These are phyloP conservation scores for Aspergillus diversus DNA, from an alignment of 495 filamentous ascomycete genomes.

Conservation along the genomic window DNA sequence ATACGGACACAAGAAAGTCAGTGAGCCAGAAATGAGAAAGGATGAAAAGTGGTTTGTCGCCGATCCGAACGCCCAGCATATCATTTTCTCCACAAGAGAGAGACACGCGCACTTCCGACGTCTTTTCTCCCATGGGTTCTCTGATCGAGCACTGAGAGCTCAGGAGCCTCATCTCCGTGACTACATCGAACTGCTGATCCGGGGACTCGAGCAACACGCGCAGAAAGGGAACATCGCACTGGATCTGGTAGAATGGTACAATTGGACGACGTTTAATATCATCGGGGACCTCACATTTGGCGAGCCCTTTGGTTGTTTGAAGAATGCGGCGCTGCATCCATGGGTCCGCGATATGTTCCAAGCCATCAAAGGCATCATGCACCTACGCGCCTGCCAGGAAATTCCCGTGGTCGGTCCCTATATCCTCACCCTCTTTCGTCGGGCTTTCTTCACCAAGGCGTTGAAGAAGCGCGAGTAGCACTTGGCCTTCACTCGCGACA, in stretches of 20 bases:
- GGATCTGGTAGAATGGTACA: background rate
- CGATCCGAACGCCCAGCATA: background rate
- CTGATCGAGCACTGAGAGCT: background rate
- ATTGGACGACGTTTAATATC: conserved; percentile 8
- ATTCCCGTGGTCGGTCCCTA: too few relatives aligned
- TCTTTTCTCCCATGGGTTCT: background rate
- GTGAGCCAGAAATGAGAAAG: background rate
- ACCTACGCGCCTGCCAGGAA: too few relatives aligned
- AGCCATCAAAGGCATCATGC: too few relatives aligned
- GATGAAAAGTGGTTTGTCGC: background rate
- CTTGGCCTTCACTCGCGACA: too few relatives aligned
- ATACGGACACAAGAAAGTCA: background rate
- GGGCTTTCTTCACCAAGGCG: too few relatives aligned
- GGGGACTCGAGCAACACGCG: background rate
- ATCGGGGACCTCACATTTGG: conserved; percentile 8
- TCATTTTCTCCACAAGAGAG: too few relatives aligned
- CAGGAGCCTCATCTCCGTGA: background rate
- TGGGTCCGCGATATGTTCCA: background rate
- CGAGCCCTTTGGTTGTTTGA: background rate
- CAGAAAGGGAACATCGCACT: background rate
- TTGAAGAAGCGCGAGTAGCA: too few relatives aligned
- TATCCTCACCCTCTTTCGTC: too few relatives aligned
- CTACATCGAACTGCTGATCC: background rate
- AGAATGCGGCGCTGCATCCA: background rate
- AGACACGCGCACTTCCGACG: background rate